These are phyloP conservation scores for Thermothielavioides terrestris DNA, from an alignment of 495 filamentous ascomycete genomes.

Conservation along the genomic window DNA sequence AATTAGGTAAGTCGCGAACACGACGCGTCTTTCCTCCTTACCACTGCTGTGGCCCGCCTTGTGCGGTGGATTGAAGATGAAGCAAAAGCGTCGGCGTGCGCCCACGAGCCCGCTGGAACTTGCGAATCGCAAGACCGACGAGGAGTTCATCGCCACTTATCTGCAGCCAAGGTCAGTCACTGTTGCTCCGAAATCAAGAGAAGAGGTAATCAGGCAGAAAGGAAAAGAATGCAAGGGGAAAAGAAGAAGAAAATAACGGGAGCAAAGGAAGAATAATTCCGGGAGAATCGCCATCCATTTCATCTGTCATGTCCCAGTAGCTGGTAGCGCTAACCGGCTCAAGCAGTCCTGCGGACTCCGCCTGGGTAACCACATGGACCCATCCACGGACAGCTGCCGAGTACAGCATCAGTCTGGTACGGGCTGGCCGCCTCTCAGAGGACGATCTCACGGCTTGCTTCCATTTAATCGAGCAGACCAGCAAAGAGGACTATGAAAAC, in stretches of 20 bases:
- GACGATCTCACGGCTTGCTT: slow-evolving; percentile 60
- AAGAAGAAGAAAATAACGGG: background rate
- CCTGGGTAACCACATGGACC: slow-evolving; percentile 38
- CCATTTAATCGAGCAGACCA: slow-evolving; percentile 61
- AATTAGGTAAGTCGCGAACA: background rate
- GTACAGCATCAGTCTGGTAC: slow-evolving; percentile 41
- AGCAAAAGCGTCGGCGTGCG: slow-evolving; percentile 24
- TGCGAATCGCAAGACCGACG: slow-evolving; percentile 37
- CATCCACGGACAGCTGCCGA: slow-evolving; percentile 30
- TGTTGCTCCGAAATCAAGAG: background rate
- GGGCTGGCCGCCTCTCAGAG: slow-evolving; percentile 37
- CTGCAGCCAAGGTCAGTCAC: slow-evolving; percentile 32
- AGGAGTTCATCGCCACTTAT: slow-evolving; percentile 38
- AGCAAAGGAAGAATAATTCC: background rate
- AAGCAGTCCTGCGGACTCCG: slow-evolving; percentile 2
- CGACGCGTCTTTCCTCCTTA: background rate
- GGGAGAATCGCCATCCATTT: no score
- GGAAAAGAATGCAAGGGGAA: background rate
- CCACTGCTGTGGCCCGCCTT: no score
- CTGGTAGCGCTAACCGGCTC: no score
- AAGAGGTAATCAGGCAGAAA: background rate
- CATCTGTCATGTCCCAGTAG: no score
- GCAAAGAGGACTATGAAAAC: slow-evolving; percentile 52
- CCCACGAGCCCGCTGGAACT: slow-evolving; percentile 33
- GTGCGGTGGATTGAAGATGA: slow-evolving; percentile 8